These are phyloP conservation scores for Fusarium sp. DNA, from an alignment of 2,329 filamentous ascomycete species.

Conservation along the genomic window DNA sequence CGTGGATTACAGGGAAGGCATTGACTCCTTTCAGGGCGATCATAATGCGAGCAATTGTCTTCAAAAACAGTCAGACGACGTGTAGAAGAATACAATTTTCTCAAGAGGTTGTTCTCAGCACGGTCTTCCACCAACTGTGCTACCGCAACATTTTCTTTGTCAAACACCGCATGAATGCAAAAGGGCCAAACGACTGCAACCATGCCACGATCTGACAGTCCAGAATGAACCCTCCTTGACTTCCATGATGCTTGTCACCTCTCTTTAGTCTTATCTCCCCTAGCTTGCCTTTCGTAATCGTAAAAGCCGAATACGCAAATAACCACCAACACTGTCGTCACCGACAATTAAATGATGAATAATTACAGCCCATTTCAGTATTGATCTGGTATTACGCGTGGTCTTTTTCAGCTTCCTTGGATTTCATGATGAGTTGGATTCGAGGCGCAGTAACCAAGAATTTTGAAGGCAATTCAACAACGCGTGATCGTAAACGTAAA, in stretches of 20 bases:
- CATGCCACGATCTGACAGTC: not conserved
- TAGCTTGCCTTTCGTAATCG: constrained; percentile 21
- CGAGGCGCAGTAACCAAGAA: constrained; percentile 9
- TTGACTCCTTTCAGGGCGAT: constrained; percentile 7
- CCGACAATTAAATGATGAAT: not conserved
- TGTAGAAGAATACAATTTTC: constrained; percentile 3
- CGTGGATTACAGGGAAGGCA: constrained; percentile 28
- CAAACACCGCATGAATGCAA: not conserved
- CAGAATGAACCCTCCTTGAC: not conserved
- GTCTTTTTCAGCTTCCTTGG: not conserved
- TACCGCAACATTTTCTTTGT: constrained; percentile 1
- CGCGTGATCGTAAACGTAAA: constrained; percentile 10
- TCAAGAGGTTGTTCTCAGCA: constrained; percentile 24
- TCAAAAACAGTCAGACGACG: not conserved
- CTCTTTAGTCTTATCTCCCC: not conserved
- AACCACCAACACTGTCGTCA: not conserved
- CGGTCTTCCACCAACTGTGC: not conserved
- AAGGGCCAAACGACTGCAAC: not conserved
- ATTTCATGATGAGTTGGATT: not conserved
- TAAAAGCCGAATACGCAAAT: constrained; percentile 32
- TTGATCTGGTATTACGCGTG: constrained; percentile 2
- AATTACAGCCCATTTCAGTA: constrained; percentile 8
- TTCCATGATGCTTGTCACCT: not conserved
- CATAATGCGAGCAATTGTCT: not conserved
- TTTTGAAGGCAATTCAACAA: not conserved